These are phyloP conservation scores for Aspergillus uvarum DNA, from an alignment of 2,329 filamentous ascomycete species.

Conservation along the genomic window DNA sequence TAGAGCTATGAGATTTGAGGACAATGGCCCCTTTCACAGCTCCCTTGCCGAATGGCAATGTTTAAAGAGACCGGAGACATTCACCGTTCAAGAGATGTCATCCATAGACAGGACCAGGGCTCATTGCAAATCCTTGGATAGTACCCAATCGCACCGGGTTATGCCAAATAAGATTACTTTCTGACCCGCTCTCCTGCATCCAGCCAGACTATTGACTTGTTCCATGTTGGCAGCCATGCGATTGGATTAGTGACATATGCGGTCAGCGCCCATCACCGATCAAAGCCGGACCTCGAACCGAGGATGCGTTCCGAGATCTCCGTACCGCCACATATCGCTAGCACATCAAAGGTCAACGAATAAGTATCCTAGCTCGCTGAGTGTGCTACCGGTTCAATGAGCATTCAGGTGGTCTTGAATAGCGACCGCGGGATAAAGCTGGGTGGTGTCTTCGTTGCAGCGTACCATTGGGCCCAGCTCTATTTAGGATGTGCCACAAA, in stretches of 20 bases:
- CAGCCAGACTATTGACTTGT: neutral
- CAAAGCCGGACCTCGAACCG: conserved; percentile 19
- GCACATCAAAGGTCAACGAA: conserved; percentile 52
- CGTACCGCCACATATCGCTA: conserved; percentile 42
- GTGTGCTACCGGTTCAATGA: conserved; percentile 58
- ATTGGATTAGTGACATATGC: neutral
- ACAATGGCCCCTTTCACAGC: neutral
- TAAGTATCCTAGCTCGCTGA: conserved; percentile 62
- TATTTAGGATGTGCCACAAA: conserved; percentile 61
- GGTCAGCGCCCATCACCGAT: neutral
- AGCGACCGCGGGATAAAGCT: conserved; percentile 35
- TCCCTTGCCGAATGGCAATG: neutral
- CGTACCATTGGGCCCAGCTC: conserved; percentile 60
- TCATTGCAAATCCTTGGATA: neutral
- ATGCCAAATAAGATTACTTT: too few species aligned
- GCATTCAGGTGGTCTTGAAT: conserved; percentile 58
- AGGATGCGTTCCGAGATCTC: conserved; percentile 18
- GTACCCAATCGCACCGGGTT: too few species aligned
- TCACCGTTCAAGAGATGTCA: neutral
- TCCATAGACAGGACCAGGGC: neutral
- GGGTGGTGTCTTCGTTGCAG: conserved; percentile 64
- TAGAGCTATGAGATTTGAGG: neutral
- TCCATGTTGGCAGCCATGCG: neutral
- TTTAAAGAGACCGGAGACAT: neutral
- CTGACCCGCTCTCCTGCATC: neutral